Conservation (phyloP, 2,329 filamentous ascomycete species). For the Beauveria australis region DNA sequence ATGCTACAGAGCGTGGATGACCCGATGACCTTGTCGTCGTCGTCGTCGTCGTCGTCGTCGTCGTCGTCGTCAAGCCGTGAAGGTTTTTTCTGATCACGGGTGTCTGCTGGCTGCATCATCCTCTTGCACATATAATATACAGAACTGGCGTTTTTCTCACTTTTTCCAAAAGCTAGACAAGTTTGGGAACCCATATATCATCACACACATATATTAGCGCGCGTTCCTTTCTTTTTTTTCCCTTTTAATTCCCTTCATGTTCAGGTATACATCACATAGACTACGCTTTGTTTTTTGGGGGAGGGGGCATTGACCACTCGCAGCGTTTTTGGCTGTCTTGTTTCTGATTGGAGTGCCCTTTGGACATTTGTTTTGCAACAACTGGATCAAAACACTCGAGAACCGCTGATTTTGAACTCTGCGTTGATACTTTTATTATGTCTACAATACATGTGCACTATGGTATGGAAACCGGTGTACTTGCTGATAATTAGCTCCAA, state of each 20-base stretch:
- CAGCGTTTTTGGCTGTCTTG: neutral
- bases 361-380: neutral
- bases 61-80: neutral
- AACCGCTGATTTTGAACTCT: too few species aligned
- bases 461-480: too few species aligned
- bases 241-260: neutral
- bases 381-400: too few species aligned
- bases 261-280: neutral
- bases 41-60: neutral
- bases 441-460: too few species aligned
- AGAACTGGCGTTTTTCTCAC: neutral
- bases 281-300: neutral
- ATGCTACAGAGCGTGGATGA: slow-evolving; percentile 40
- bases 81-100: neutral
- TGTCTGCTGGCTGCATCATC: neutral
- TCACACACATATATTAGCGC: neutral
- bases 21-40: too few species aligned
- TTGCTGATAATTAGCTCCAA: too few species aligned
- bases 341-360: neutral
- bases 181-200: neutral
- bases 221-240: neutral
- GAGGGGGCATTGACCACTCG: too few species aligned
- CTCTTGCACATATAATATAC: neutral
- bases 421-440: too few species aligned
- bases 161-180: neutral